Base-by-base conservation (phyloP, 352 stramenopile genomes). In the Globisporangium perplexum region DNA sequence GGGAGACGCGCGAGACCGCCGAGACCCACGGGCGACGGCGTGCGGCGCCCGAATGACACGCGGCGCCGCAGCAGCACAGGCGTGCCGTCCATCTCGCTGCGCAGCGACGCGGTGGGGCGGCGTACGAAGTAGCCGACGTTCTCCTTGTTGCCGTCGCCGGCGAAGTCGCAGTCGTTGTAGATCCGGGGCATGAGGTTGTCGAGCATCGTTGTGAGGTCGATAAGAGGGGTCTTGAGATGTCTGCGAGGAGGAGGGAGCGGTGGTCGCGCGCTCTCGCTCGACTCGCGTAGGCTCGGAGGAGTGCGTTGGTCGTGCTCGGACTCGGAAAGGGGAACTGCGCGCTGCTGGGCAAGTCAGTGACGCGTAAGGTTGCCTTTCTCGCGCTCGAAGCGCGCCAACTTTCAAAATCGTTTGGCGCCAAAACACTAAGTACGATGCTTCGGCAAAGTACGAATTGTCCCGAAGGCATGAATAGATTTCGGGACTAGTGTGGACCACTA, bases 131-230 rank as follows among this genome's bases (percentile, higher is more conserved):
- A 78, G 35, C 73, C 77, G n/a, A 77, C 54, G 63, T 88, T 88
- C 59, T 88, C 77, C 66, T 88, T 88, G 63, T 88, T 72, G 53
- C 49, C 55, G 45, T 86, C 69, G 50, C 82, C 66, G 33, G 68
- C 60, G 47, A 63, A 57, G 26, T 77, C 67, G 33, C 62, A 69
- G 14, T 83, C 67, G 55, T 63, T 57, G 52, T 68, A 77, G 26
- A 77, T 57, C 35, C 70, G 68, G 24, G 69, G 67, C 60, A 75
- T 36, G 46, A 77, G 42, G 53, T 72, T 65, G 49, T 76, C 65
- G n/a, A 77, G 39, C 72, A 78, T 78, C 22, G 15, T 51, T 12
- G 18, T 24, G 10, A n/a, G 20, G 30, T 35, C 11, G 38, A 6
- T 15, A 22, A 43, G 38, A 11, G 38, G 39, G 39, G 39, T 45